phyloP scores from a whole-genome alignment of 169 alveolate species.

The Plasmodium fragile region DNA sequence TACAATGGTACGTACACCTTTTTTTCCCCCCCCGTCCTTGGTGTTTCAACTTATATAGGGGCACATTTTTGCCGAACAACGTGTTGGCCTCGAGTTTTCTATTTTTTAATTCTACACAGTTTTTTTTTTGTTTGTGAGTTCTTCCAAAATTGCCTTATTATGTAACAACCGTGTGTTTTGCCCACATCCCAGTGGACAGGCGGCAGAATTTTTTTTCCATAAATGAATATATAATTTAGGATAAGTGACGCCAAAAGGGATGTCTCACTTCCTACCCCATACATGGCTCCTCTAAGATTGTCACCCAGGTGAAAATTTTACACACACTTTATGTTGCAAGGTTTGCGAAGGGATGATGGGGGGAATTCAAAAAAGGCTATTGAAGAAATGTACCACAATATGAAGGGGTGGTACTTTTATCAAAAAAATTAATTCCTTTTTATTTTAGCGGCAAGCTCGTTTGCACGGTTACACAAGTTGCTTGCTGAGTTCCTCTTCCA shows the following conservation, averaged over 20 bases:
- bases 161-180: not conserved
- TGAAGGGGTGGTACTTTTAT: not conserved
- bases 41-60: not conserved
- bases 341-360: not conserved
- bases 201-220: not conserved
- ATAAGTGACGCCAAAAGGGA: not conserved
- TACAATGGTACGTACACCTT: not conserved
- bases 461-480: not conserved
- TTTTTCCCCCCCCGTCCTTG: not conserved
- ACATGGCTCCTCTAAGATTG: not conserved
- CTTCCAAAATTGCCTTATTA: not conserved
- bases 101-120: not conserved
- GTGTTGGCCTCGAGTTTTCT: not conserved
- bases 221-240: not conserved
- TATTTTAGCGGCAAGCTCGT: not conserved
- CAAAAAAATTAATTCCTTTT: not conserved
- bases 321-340: not conserved
- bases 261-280: not conserved
- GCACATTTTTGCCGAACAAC: not conserved
- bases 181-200: not conserved
- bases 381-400: not conserved
- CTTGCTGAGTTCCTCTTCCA: not conserved
- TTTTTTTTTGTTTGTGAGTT: not conserved
- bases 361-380: not conserved
- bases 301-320: not conserved